phyloP scores from a whole-genome alignment of 495 filamentous ascomycete genomes.

The Xylaria telfairii region DNA sequence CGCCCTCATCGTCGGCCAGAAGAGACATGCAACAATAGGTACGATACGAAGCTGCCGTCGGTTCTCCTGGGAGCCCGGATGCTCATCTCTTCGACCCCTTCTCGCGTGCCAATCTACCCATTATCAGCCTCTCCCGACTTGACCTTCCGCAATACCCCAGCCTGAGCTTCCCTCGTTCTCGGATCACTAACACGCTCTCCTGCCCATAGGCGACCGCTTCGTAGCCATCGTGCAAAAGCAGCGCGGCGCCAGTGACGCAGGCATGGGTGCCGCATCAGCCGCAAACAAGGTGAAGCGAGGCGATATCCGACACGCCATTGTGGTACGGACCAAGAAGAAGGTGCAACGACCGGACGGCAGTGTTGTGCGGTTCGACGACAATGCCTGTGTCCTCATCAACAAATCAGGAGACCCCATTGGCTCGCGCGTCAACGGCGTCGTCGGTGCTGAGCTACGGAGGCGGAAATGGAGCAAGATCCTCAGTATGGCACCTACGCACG shows the following conservation, averaged over 20 bases:
- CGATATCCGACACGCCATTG: slow-evolving; percentile 94
- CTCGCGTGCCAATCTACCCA: neutral
- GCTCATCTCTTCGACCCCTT: neutral
- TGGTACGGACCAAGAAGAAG: slow-evolving; percentile 89
- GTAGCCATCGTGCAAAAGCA: slow-evolving; percentile 98
- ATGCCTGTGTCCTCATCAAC: slow-evolving; percentile 96
- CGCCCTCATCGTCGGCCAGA: slow-evolving; percentile 88
- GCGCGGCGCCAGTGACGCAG: slow-evolving; percentile 62
- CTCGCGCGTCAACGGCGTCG: slow-evolving; percentile 87
- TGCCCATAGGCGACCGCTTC: slow-evolving; percentile 82
- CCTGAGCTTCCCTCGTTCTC: neutral
- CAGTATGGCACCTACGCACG: slow-evolving; percentile 91
- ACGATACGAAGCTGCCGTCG: slow-evolving; percentile 36
- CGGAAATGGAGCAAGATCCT: slow-evolving; percentile 98
- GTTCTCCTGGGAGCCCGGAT: neutral
- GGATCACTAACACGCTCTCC: slow-evolving; percentile 1
- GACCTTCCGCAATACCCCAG: neutral
- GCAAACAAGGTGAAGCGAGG: slow-evolving; percentile 94
- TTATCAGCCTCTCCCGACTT: neutral
- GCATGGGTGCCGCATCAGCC: slow-evolving; percentile 63
- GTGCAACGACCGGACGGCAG: slow-evolving; percentile 85
- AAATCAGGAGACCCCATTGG: slow-evolving; percentile 97
- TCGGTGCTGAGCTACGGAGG: slow-evolving; percentile 82
- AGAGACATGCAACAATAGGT: slow-evolving; percentile 90
- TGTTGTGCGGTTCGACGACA: slow-evolving; percentile 93